A percentile compares a stretch with the other conserved stretches of the same genome.
phyloP scores from a whole-genome alignment of 1,284 basidiomycete species.

The Grifola frondosa region DNA sequence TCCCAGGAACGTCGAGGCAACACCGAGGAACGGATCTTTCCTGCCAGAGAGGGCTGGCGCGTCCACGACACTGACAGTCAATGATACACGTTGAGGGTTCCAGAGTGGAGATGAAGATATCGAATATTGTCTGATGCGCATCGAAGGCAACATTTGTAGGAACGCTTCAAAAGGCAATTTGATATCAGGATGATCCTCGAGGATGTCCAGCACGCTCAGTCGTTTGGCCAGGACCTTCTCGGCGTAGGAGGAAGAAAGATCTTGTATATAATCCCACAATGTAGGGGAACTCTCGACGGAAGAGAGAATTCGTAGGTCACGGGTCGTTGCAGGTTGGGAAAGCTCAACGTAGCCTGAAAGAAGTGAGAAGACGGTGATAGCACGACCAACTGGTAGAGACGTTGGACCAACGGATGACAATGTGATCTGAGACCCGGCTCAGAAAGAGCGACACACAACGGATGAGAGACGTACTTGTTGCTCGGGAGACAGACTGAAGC shows the following conservation, averaged over 20 bases:
- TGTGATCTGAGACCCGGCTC: constrained; percentile 30
- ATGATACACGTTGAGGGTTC: constrained; percentile 42
- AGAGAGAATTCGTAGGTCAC: constrained; percentile 31
- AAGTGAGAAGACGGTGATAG: constrained; percentile 37
- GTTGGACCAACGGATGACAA: constrained; percentile 41
- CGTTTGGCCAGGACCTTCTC: constrained; percentile 39
- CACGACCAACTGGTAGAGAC: constrained; percentile 40
- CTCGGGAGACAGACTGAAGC: constrained; percentile 42
- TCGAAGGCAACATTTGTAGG: constrained; percentile 45
- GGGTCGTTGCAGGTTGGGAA: constrained; percentile 44
- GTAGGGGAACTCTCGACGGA: constrained; percentile 13
- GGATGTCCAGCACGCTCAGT: constrained; percentile 45
- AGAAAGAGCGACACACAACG: background rate
- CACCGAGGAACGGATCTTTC: constrained; percentile 43
- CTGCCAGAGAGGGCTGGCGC: constrained; percentile 35
- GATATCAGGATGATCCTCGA: constrained; percentile 42
- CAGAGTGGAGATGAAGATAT: constrained; percentile 54
- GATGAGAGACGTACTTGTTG: constrained; percentile 33
- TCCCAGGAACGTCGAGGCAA: constrained; percentile 50
- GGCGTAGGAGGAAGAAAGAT: constrained; percentile 33
- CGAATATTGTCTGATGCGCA: constrained; percentile 53
- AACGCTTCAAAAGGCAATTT: constrained; percentile 41
- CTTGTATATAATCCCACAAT: constrained; percentile 26
- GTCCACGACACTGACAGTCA: constrained; percentile 48
- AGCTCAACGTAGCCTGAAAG: constrained; percentile 49